Evolutionary conservation across 2,329 filamentous ascomycete genomes (phyloP).

Genomic region (Penicillium sp.): DNA sequence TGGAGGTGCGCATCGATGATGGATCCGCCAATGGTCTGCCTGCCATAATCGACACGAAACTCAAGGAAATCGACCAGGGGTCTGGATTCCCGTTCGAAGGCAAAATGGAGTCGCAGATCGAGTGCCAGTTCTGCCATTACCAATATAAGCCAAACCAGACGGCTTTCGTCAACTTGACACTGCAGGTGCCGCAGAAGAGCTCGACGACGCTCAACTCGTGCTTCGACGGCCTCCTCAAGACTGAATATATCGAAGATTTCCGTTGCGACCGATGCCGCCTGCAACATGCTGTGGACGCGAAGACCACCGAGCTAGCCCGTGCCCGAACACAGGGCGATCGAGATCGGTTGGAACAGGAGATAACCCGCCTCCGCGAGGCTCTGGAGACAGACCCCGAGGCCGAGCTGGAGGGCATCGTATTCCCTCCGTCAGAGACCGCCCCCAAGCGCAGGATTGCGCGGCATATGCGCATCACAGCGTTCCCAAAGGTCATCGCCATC

Average conservation of each 20-base stretch:
- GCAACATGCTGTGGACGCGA: slow-evolving; percentile 69
- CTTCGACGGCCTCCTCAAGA: slow-evolving; percentile 91
- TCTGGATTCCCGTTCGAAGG: slow-evolving; percentile 86
- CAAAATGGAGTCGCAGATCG: slow-evolving; percentile 87
- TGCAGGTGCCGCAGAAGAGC: slow-evolving; percentile 82
- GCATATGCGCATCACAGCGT: slow-evolving; percentile 80
- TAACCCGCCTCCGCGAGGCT: slow-evolving; percentile 65
- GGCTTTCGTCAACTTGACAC: slow-evolving; percentile 85
- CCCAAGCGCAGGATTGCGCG: slow-evolving; percentile 83
- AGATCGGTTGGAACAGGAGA: slow-evolving; percentile 55
- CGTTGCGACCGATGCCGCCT: slow-evolving; percentile 91
- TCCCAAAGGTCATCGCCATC: slow-evolving; percentile 86
- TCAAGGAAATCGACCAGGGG: slow-evolving; percentile 41
- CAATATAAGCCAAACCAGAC: slow-evolving; percentile 80
- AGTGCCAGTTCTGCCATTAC: slow-evolving; percentile 87
- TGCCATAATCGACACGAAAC: slow-evolving; percentile 39
- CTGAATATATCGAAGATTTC: slow-evolving; percentile 95
- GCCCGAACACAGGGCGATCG: slow-evolving; percentile 56
- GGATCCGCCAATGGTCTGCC: slow-evolving; percentile 33
- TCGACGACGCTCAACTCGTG: slow-evolving; percentile 81
- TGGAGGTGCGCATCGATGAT: slow-evolving; percentile 41
- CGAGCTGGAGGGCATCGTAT: slow-evolving; percentile 66
- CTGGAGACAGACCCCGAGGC: slow-evolving; percentile 80
- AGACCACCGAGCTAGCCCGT: slow-evolving; percentile 60
- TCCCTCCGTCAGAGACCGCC: slow-evolving; percentile 72